Evolutionary conservation across 352 stramenopile species (phyloP).

Genomic region (Globisporangium alternatum): DNA sequence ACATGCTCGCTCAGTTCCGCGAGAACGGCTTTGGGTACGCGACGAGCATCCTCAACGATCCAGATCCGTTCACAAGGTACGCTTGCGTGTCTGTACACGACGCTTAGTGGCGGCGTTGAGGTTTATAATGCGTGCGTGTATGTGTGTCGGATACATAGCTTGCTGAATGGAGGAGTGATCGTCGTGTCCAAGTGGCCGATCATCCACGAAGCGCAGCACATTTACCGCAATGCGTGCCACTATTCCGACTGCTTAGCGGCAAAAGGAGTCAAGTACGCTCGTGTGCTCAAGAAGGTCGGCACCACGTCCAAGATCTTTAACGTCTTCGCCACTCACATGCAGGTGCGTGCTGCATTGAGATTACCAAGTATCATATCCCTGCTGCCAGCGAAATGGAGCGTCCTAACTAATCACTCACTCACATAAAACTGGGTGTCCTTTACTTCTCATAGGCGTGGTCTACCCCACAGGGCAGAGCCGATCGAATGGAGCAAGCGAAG

Average conservation of each 20-base stretch:
- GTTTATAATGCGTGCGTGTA: not conserved
- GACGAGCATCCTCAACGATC: conserved; percentile 70
- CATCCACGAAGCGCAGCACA: conserved; percentile 68
- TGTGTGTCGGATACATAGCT: conserved; percentile 17
- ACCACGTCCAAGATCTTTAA: conserved; percentile 71
- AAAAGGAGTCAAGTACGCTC: conserved; percentile 83
- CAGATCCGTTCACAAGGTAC: conserved; percentile 73
- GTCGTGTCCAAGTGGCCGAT: conserved; percentile 85
- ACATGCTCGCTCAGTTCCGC: conserved; percentile 63
- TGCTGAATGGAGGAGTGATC: conserved; percentile 78
- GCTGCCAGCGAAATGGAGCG: too few relatives aligned
- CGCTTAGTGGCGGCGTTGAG: not conserved
- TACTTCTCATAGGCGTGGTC: conserved; percentile 58
- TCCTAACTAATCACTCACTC: not conserved
- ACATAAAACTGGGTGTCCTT: not conserved
- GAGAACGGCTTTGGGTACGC: conserved; percentile 52
- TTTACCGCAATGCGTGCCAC: conserved; percentile 74
- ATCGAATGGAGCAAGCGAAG: conserved; percentile 64
- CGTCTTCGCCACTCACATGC: conserved; percentile 85
- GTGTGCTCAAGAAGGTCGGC: conserved; percentile 58
- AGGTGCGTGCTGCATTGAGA: conserved; percentile 27
- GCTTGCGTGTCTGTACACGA: not conserved
- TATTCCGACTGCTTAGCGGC: conserved; percentile 82
- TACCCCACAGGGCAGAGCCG: conserved; percentile 48
- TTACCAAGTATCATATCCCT: not conserved